Conservation (phyloP, 495 filamentous ascomycete genomes). For the Trichocladium uniseriatum region DNA sequence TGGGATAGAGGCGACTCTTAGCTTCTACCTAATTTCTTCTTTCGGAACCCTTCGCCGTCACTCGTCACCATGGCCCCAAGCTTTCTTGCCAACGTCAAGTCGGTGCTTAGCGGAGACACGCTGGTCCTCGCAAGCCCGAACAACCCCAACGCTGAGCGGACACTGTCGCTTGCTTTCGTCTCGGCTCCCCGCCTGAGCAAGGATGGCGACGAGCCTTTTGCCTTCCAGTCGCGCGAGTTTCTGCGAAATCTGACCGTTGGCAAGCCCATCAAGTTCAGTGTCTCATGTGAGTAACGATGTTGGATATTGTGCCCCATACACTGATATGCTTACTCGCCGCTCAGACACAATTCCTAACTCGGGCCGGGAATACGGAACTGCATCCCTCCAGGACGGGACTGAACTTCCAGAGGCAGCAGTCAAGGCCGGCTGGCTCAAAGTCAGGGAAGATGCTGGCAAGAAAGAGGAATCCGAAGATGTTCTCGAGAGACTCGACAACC, state of each 20-base stretch:
- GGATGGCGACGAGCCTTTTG: slow-evolving; percentile 86
- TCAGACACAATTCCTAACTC: slow-evolving; percentile 67
- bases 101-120: slow-evolving; percentile 85
- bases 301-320: background rate
- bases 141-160: slow-evolving; percentile 69
- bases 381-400: slow-evolving; percentile 62
- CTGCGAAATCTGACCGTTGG: slow-evolving; percentile 76
- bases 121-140: slow-evolving; percentile 65
- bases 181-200: slow-evolving; percentile 75
- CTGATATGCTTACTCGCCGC: background rate
- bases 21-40: background rate
- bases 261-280: slow-evolving; percentile 73
- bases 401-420: slow-evolving; percentile 70
- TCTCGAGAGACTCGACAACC: slow-evolving; percentile 57
- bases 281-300: slow-evolving; percentile 41
- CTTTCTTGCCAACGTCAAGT: slow-evolving; percentile 75
- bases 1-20: background rate
- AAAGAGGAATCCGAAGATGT: slow-evolving; percentile 76
- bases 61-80: slow-evolving; percentile 28
- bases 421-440: slow-evolving; percentile 78
- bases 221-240: slow-evolving; percentile 88
- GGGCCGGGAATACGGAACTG: slow-evolving; percentile 78
- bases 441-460: slow-evolving; percentile 84
- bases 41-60: background rate
- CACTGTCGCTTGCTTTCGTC: slow-evolving; percentile 82